Percentiles rank a stretch among this genome's conserved stretches.
phyloP scores from a whole-genome alignment of 2,329 filamentous ascomycete species.

The Ceratocystis papillata region DNA sequence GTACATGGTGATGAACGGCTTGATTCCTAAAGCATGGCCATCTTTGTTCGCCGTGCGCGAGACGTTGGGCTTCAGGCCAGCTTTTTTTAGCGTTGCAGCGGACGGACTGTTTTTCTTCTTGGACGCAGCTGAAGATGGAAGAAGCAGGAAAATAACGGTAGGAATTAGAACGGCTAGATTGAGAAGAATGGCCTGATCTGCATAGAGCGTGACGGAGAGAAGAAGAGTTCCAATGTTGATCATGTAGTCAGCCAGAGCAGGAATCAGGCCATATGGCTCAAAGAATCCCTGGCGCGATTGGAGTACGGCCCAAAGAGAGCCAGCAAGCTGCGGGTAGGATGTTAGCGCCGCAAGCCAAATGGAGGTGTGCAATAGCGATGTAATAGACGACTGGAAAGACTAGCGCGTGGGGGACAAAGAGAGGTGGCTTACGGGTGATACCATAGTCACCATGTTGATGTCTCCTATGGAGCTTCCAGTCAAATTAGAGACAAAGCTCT shows the following conservation, averaged over 20 bases:
- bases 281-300: constrained; percentile 80
- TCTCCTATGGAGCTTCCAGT: constrained; percentile 73
- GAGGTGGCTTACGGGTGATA: constrained; percentile 59
- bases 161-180: constrained; percentile 63
- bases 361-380: neutral
- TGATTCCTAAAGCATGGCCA: constrained; percentile 52
- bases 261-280: constrained; percentile 56
- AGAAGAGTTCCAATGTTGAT: constrained; percentile 76
- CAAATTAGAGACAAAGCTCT: constrained; percentile 88
- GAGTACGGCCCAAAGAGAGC: constrained; percentile 78
- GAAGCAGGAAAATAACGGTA: constrained; percentile 52
- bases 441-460: constrained; percentile 74
- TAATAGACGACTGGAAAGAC: constrained; percentile 13
- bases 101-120: constrained; percentile 24
- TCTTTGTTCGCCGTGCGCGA: constrained; percentile 25
- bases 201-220: constrained; percentile 77
- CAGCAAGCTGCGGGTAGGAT: constrained; percentile 50
- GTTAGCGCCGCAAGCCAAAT: constrained; percentile 25
- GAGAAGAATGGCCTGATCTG: constrained; percentile 50
- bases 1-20: constrained; percentile 88
- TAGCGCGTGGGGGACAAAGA: neutral
- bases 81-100: constrained; percentile 37
- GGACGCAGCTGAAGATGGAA: constrained; percentile 32
- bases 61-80: constrained; percentile 25
- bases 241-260: constrained; percentile 68